Evolutionary conservation across 345 rosid species (phyloP).

Genomic region (Rhodamnia argentea): DNA sequence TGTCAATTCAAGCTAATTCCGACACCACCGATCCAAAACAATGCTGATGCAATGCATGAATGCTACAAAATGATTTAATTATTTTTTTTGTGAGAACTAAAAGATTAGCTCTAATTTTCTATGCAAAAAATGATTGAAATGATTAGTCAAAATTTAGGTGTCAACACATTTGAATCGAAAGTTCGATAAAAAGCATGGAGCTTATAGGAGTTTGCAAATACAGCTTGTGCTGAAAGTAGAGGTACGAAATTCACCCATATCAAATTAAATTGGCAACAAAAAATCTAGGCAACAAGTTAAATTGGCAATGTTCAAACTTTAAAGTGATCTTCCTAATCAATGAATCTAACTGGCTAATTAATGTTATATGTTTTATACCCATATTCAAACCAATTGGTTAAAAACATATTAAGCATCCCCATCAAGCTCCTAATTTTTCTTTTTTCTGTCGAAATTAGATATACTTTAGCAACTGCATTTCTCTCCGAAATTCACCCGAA

Average conservation of each 20-base stretch:
- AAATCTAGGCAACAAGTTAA: no score
- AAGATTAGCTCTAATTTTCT: no score
- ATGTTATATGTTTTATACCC: neutral
- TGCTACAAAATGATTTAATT: no score
- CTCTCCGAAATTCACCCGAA: neutral
- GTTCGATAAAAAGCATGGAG: neutral
- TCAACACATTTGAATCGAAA: neutral
- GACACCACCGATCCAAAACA: no score
- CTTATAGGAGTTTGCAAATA: neutral
- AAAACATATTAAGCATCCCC: neutral
- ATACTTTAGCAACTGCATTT: neutral
- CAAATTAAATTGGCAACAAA: no score
- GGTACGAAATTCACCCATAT: no score
- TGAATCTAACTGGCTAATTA: neutral
- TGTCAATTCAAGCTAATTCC: no score
- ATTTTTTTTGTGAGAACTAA: no score
- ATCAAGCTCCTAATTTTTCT: neutral
- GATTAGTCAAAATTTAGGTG: no score
- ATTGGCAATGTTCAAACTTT: neutral
- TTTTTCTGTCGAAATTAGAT: neutral
- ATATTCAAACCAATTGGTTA: neutral
- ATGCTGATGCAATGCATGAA: no score
- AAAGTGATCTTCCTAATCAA: neutral
- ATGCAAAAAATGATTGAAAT: no score
- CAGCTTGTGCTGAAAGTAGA: neutral